Evolutionary conservation across 352 stramenopile genomes (phyloP).

Genomic region (Phytophthora ohioensis): DNA sequence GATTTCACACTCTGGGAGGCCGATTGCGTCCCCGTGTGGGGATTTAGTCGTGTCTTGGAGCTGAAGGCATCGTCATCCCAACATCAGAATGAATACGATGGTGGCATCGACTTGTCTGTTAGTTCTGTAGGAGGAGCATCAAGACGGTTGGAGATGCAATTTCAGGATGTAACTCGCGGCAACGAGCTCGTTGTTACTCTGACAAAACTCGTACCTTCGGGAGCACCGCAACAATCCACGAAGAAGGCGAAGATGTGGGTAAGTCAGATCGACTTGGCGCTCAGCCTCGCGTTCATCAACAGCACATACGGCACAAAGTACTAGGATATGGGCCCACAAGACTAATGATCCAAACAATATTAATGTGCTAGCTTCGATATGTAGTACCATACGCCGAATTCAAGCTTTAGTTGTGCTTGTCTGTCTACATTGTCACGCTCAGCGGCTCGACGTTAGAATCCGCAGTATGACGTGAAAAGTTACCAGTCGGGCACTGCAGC

Average conservation of each 20-base stretch:
- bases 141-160: constrained; percentile 29
- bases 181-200: constrained; percentile 41
- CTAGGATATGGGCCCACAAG: constrained; percentile 3
- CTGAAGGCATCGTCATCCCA: constrained; percentile 8
- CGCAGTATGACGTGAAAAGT: constrained; percentile 4
- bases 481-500: constrained; percentile 52
- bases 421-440: constrained; percentile 37
- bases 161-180: constrained; percentile 35
- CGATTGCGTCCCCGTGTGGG: constrained; percentile 60
- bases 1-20: constrained; percentile 68
- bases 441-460: constrained; percentile 28
- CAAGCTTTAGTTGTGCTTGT: constrained; percentile 28
- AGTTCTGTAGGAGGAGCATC: constrained; percentile 12
- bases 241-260: constrained; percentile 30
- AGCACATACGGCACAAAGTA: constrained; percentile 58
- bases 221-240: constrained; percentile 32
- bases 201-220: constrained; percentile 29
- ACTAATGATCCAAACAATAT: constrained; percentile 9
- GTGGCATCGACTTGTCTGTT: constrained; percentile 30
- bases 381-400: constrained; percentile 16
- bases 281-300: constrained; percentile 64
- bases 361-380: constrained; percentile 11
- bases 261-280: constrained; percentile 46
- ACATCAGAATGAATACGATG: constrained; percentile 19
- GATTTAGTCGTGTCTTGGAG: constrained; percentile 45